Evolutionary conservation across 129 eudicot species (phyloP).

Genomic region (Escallonia herrerae): DNA sequence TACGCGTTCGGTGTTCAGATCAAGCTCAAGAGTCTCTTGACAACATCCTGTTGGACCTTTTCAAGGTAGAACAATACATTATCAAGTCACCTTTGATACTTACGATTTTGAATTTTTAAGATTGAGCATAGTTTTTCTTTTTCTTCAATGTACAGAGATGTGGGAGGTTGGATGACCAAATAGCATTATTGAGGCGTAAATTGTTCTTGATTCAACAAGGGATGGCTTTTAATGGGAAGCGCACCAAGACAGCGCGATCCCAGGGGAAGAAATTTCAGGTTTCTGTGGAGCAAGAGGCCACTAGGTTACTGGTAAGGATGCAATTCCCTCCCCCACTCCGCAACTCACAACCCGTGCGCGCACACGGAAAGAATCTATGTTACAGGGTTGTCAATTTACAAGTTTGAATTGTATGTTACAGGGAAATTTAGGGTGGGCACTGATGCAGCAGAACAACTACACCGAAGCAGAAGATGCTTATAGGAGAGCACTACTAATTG

Average conservation of each 20-base stretch:
- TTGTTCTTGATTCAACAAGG: conserved; percentile 95
- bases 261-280: conserved; percentile 99
- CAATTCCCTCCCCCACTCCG: too few relatives aligned
- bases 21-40: conserved; percentile 98
- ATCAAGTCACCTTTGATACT: neutral
- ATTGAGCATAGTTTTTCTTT: neutral
- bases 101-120: neutral
- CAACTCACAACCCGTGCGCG: too few relatives aligned
- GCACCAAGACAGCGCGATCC: conserved; percentile 94
- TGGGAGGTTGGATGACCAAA: conserved; percentile 97
- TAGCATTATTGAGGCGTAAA: conserved; percentile 75
- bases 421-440: too few relatives aligned
- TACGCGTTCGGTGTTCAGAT: conserved; percentile 78
- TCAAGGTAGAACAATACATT: conserved; percentile 43
- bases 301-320: conserved; percentile 74
- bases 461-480: too few relatives aligned
- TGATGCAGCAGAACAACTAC: too few relatives aligned
- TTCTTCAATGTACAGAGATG: conserved; percentile 57
- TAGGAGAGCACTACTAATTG: conserved; percentile 61
- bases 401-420: neutral
- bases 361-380: too few relatives aligned
- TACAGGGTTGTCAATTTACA: too few relatives aligned
- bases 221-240: conserved; percentile 93
- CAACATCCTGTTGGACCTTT: conserved; percentile 88
- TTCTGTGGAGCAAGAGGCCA: conserved; percentile 98